A percentile compares a stretch with the other conserved stretches of the same genome.
phyloP scores from a whole-genome alignment of 768 basidiomycete genomes.

The Rhizopogon rudus region DNA sequence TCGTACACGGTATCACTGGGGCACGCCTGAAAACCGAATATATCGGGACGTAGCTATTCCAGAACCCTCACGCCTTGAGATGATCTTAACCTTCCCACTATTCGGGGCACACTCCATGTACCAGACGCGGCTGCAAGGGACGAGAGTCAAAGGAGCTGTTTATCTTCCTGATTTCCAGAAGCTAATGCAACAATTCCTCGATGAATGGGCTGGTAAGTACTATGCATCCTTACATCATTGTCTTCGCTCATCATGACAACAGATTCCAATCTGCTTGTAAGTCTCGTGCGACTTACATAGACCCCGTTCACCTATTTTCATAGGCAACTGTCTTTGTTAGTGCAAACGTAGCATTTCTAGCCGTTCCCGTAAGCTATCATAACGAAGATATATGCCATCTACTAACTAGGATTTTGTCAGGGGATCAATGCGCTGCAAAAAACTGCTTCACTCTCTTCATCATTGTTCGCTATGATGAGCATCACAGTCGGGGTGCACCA shows the following conservation, averaged over 20 bases:
- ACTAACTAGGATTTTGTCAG: neutral
- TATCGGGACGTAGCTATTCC: constrained; percentile 6
- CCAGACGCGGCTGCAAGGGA: constrained; percentile 12
- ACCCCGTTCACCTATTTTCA: too few species aligned
- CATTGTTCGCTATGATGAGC: constrained; percentile 14
- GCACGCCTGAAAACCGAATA: constrained; percentile 6
- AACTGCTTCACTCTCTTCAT: constrained; percentile 11
- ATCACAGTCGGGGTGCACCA: constrained; percentile 10
- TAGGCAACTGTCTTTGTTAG: too few species aligned
- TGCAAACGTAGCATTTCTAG: too few species aligned
- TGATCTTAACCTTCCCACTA: constrained; percentile 9
- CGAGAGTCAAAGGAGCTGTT: constrained; percentile 10
- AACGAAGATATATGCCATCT: neutral
- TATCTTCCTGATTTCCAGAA: constrained; percentile 13
- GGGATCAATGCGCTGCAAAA: constrained; percentile 2
- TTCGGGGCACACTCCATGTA: constrained; percentile 18
- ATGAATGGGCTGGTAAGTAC: constrained; percentile 21
- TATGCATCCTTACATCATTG: neutral
- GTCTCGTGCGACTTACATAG: neutral
- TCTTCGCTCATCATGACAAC: neutral
- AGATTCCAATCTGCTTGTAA: constrained; percentile 17
- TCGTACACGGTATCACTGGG: constrained; percentile 10
- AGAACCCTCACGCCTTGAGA: constrained; percentile 9
- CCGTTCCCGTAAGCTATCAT: too few species aligned
- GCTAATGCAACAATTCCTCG: constrained; percentile 15